Evolutionary conservation across 148 eudicot species (phyloP).

Genomic region (Rhododendron henanense): DNA sequence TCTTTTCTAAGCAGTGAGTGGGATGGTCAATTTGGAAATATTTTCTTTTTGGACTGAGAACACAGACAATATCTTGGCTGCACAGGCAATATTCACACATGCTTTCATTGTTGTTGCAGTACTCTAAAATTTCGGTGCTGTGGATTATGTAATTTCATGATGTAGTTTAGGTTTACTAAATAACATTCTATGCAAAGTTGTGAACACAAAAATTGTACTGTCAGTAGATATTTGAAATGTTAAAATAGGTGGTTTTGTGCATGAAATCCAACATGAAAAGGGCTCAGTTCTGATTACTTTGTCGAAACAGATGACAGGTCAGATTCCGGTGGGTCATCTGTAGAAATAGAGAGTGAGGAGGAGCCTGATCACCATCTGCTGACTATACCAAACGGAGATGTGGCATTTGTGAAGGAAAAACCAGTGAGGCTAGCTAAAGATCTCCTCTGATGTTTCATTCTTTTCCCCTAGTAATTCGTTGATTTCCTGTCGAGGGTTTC

Average conservation of each 20-base stretch:
- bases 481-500: neutral
- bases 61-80: neutral
- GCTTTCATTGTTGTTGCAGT: neutral
- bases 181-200: neutral
- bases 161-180: neutral
- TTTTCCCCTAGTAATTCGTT: neutral
- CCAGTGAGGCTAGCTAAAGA: constrained; percentile 63
- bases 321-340: constrained; percentile 38
- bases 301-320: constrained; percentile 44
- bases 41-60: neutral
- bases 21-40: neutral
- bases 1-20: neutral
- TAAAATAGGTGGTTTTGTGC: neutral
- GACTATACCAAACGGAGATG: constrained; percentile 44
- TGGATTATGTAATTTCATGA: neutral
- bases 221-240: neutral
- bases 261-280: neutral
- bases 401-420: constrained; percentile 74
- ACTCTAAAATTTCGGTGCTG: too few species aligned
- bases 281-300: neutral
- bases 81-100: neutral
- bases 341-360: constrained; percentile 40
- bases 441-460: constrained; percentile 22
- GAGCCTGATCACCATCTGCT: constrained; percentile 71
- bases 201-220: neutral